Base-by-base conservation (phyloP, 2,329 filamentous ascomycete species). In the Penicillium sp. region DNA sequence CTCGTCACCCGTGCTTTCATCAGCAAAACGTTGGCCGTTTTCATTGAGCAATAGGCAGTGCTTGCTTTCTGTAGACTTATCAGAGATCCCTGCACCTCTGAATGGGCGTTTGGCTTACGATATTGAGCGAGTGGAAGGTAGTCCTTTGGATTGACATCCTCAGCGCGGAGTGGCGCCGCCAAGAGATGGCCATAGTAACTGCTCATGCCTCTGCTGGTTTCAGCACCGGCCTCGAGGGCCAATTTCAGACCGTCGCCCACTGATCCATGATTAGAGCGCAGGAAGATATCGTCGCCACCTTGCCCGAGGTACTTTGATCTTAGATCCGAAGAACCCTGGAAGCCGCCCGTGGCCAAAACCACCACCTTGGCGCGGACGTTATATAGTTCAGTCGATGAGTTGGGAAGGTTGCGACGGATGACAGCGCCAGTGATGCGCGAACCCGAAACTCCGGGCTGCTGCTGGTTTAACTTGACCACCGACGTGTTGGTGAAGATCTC, bases 111-210 rank as follows among this genome's bases (percentile, higher is more conserved):
- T 10, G 5, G 14, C 61, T 52, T 38, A 68, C 66, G 66, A 36
- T 68, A 68, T 43, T 67, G 66, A 3, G 64, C 65, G 18, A 68
- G 45, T 8, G 64, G 49, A 5, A 67, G 49, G 39, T 58, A 69
- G 10, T 69, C 63, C 21, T 59, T 57, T 1, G 64, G 66, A 22
- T 61, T 47, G 5, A 67, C 64, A 10, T 63, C 54, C 21, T 65
- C 60, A 9, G 55, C 40, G 10, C 58, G 49, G 5, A 69, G 43
- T 27, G 66, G 66, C 1, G 65, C 65, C 16, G 65, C 62, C 22
- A 69, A 39, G 1, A 69, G 52, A 43, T 68, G 65, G 13, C 66
- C 66, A 34, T 69, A 69, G 47, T 61, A 69, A 1, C 61, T 69
- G 18, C 61, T 59, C 63, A 68, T 64, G 6, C 64, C 66, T 7